A percentile compares a stretch with the other conserved stretches of the same genome.
These are phyloP conservation scores for Sparassis latifolia DNA, from an alignment of 1,284 basidiomycete species.

Conservation along the genomic window DNA sequence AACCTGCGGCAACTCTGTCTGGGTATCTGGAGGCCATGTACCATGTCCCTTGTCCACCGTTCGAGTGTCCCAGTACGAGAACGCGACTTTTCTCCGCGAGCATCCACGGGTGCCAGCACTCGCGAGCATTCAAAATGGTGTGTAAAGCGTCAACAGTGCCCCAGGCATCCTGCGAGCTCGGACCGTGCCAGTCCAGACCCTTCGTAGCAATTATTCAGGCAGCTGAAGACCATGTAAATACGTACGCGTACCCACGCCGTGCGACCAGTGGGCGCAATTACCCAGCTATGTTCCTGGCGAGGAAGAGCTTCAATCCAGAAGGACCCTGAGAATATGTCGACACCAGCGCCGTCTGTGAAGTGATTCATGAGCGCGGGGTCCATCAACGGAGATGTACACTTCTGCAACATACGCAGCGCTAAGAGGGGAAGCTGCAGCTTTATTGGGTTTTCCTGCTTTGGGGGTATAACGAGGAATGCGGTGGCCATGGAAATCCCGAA, in stretches of 20 bases:
- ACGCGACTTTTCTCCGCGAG: constrained; percentile 36
- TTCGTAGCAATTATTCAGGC: neutral
- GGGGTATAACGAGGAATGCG: constrained; percentile 51
- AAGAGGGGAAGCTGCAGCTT: constrained; percentile 47
- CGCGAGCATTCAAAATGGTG: constrained; percentile 31
- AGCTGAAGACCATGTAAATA: too few species aligned
- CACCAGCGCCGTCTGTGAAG: constrained; percentile 69
- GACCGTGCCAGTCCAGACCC: constrained; percentile 86
- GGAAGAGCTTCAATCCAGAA: constrained; percentile 61
- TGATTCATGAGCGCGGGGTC: neutral
- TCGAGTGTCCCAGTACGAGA: constrained; percentile 81
- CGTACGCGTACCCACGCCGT: constrained; percentile 58
- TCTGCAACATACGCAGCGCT: constrained; percentile 48
- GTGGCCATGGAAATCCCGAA: constrained; percentile 50
- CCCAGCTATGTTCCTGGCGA: constrained; percentile 55
- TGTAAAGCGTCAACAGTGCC: constrained; percentile 46
- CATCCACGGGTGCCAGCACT: constrained; percentile 37
- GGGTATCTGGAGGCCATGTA: constrained; percentile 72
- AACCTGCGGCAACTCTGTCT: constrained; percentile 66
- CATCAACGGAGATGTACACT: neutral
- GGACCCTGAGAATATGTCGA: constrained; percentile 47
- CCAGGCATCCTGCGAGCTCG: constrained; percentile 61
- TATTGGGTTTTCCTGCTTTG: constrained; percentile 24
- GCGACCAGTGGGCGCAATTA: constrained; percentile 65
- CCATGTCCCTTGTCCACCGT: constrained; percentile 90